Conservation (phyloP, 768 basidiomycete species). For the Coprinellus micaceus region DNA sequence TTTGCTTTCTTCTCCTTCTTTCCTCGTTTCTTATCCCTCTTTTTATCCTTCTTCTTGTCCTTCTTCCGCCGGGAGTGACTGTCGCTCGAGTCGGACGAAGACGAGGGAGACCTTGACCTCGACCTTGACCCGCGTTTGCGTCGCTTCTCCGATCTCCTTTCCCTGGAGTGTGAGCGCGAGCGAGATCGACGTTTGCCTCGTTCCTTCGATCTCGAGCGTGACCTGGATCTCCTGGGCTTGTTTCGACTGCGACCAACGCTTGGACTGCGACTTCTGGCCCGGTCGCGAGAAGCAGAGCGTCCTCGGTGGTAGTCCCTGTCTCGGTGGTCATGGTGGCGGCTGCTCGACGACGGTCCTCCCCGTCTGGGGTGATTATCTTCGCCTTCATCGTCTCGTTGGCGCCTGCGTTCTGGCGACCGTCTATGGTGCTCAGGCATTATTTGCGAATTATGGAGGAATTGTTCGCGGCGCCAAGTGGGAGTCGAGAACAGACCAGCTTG, state of each 20-base stretch:
- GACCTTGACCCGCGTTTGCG: slow-evolving; percentile 28
- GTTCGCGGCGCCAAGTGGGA: neutral
- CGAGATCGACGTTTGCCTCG: slow-evolving; percentile 22
- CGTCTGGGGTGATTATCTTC: neutral
- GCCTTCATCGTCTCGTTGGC: neutral
- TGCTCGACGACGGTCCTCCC: neutral
- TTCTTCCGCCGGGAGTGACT: slow-evolving; percentile 42
- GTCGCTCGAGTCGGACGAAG: slow-evolving; percentile 36
- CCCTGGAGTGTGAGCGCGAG: slow-evolving; percentile 22
- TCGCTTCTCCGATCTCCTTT: slow-evolving; percentile 14
- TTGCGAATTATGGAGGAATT: too few species aligned
- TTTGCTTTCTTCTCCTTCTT: slow-evolving; percentile 61
- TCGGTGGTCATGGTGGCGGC: neutral
- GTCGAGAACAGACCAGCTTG: slow-evolving; percentile 7
- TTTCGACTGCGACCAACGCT: slow-evolving; percentile 2
- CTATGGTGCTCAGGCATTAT: neutral
- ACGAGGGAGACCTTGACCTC: slow-evolving; percentile 34
- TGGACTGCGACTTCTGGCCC: slow-evolving; percentile 15
- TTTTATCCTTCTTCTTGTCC: slow-evolving; percentile 47
- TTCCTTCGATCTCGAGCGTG: slow-evolving; percentile 22
- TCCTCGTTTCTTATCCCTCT: slow-evolving; percentile 33
- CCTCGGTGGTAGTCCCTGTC: neutral
- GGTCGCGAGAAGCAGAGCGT: neutral
- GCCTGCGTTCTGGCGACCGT: neutral
- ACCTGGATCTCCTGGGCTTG: slow-evolving; percentile 15